Base-by-base conservation (phyloP, 192 early-diverging fungal species). In the Backusella parvicylindrica region DNA sequence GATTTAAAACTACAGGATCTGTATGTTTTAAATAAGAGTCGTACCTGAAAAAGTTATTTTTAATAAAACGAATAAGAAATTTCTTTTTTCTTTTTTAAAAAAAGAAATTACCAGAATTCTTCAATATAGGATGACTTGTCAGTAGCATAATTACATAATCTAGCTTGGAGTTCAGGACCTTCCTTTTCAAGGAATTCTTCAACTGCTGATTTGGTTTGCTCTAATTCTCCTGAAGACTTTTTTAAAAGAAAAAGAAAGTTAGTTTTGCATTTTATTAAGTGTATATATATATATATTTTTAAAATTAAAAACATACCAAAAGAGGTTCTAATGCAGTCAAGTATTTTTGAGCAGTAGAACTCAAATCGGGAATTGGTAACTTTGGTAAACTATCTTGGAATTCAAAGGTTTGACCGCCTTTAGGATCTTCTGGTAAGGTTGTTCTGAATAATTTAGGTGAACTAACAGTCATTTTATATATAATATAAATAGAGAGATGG, bases 351-450 rank as follows among this genome's bases (percentile, higher is more conserved):
- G 83, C 35, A 0, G 89, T 87, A 0, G 83, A 77, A 56, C 80
- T 74, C 4, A 90, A 83, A 21, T 79, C 64, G 6, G 89, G 88
- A n/a, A 91, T 86, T 21, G 89, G 89, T 47, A 90, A 79, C n/a
- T 86, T 83, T 37, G 88, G 89, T 9, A 90, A 71, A 41, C 72
- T 74, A 49, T 72, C 79, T 81, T 94, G 91, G 76, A 84, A 85
- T 33, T 84, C 68, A 75, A 89, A 92, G 6, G 90, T 92, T 16
- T 60, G 31, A 36, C 68, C 68, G 3, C 66, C 49, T 40, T 40
- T 33, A 28, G 68, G 68, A 69, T 38, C 37, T 2, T 28, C 13
- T 23, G 68, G 15, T 28, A 65, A 30, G 28, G 33, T 33, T 13
- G 32, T 33, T 33, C 33, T 65, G n/a, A 65, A 65, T 33, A 65